Conservation (phyloP, 2,329 filamentous ascomycete genomes). For the Pyrenochaeta sp. region DNA sequence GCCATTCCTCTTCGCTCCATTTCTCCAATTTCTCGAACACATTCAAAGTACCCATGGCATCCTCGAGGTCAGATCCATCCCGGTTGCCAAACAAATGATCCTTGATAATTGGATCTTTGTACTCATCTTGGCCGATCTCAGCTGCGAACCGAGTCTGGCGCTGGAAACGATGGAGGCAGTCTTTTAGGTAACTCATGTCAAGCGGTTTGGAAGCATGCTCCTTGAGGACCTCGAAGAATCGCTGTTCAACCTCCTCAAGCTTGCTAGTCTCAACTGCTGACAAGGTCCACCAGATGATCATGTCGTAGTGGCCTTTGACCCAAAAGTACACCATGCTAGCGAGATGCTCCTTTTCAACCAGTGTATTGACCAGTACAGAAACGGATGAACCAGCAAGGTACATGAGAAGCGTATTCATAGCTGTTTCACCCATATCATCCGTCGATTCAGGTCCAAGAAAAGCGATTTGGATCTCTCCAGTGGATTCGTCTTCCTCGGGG, state of each 20-base stretch:
- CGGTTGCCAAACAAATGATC: slow-evolving; percentile 91
- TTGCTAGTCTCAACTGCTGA: slow-evolving; percentile 88
- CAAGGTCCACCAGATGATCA: slow-evolving; percentile 84
- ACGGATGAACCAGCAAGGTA: slow-evolving; percentile 95
- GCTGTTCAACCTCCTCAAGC: slow-evolving; percentile 81
- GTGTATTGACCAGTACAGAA: slow-evolving; percentile 86
- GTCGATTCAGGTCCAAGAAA: slow-evolving; percentile 88
- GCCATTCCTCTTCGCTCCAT: slow-evolving; percentile 89
- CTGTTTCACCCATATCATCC: slow-evolving; percentile 69
- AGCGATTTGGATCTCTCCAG: slow-evolving; percentile 83
- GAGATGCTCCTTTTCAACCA: slow-evolving; percentile 93
- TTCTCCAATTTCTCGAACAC: slow-evolving; percentile 73
- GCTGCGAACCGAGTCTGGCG: slow-evolving; percentile 84
- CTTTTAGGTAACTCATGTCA: slow-evolving; percentile 88
- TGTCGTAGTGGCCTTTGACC: slow-evolving; percentile 80
- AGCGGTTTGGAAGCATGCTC: slow-evolving; percentile 82
- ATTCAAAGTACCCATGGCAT: slow-evolving; percentile 51
- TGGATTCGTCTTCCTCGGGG: slow-evolving; percentile 94
- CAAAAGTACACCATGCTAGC: slow-evolving; percentile 85
- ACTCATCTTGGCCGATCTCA: slow-evolving; percentile 82
- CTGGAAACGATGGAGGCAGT: slow-evolving; percentile 83
- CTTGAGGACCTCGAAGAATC: slow-evolving; percentile 82
- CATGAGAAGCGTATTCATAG: slow-evolving; percentile 79
- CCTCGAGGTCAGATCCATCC: slow-evolving; percentile 68
- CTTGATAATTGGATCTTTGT: slow-evolving; percentile 84